Evolutionary conservation across 495 filamentous ascomycete species (phyloP).

Genomic region (Xeromyces bisporus): DNA sequence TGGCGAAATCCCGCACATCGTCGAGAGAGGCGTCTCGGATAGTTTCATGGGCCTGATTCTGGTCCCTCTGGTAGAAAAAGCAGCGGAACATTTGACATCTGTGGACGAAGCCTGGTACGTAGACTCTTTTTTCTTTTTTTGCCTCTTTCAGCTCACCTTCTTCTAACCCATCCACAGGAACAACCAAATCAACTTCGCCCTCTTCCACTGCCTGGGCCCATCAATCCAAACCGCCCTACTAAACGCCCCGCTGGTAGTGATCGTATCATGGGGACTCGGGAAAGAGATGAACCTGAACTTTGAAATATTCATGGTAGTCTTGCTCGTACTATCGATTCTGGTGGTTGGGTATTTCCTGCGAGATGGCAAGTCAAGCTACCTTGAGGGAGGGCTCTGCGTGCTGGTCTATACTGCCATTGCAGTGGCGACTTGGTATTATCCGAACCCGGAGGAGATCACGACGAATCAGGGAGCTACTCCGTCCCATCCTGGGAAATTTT

Average conservation of each 20-base stretch:
- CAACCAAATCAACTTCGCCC: slow-evolving; percentile 60
- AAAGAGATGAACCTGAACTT: slow-evolving; percentile 68
- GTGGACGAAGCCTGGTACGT: slow-evolving; percentile 78
- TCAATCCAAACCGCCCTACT: slow-evolving; percentile 83
- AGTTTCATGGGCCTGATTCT: slow-evolving; percentile 62
- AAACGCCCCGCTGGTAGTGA: slow-evolving; percentile 68
- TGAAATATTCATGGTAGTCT: slow-evolving; percentile 73
- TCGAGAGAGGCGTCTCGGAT: slow-evolving; percentile 51
- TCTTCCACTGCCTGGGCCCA: slow-evolving; percentile 75
- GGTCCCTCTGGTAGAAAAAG: slow-evolving; percentile 74
- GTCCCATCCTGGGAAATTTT: no score
- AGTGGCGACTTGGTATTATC: slow-evolving; percentile 36
- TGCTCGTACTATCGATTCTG: slow-evolving; percentile 73
- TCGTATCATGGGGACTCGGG: slow-evolving; percentile 68
- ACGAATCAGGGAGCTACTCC: no score
- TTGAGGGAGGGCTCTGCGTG: slow-evolving; percentile 65
- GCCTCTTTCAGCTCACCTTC: not conserved
- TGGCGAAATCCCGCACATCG: slow-evolving; percentile 59
- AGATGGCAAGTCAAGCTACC: slow-evolving; percentile 64
- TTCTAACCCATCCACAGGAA: slow-evolving; percentile 14
- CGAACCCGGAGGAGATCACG: slow-evolving; percentile 13
- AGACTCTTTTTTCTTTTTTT: not conserved
- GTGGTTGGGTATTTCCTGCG: slow-evolving; percentile 70
- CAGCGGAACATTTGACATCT: slow-evolving; percentile 76
- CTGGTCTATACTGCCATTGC: slow-evolving; percentile 38